phyloP scores from a whole-genome alignment of 768 basidiomycete genomes.

The Chalciporus chontae region DNA sequence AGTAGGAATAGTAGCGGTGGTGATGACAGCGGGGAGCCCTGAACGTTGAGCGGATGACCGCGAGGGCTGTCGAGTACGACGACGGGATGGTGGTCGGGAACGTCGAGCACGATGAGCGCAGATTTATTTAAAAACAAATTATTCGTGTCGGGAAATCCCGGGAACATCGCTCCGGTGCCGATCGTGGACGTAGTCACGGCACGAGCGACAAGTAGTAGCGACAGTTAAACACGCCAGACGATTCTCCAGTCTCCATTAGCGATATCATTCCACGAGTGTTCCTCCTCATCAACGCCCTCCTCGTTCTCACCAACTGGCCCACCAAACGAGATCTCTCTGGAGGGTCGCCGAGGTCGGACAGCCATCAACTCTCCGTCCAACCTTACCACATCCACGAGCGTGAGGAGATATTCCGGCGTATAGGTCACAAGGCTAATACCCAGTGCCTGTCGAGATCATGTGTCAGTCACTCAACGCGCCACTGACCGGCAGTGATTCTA shows the following conservation, averaged over 20 bases:
- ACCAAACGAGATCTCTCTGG: slow-evolving; percentile 26
- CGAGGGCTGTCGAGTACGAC: slow-evolving; percentile 1
- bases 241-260: slow-evolving; percentile 29
- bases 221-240: background rate
- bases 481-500: background rate
- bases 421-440: slow-evolving; percentile 56
- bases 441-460: slow-evolving; percentile 40
- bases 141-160: slow-evolving; percentile 20
- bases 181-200: background rate
- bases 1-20: background rate
- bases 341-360: slow-evolving; percentile 17
- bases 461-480: background rate
- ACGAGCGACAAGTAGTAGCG: background rate
- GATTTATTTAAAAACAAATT: slow-evolving; percentile 15
- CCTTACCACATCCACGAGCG: slow-evolving; percentile 38
- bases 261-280: slow-evolving; percentile 29
- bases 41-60: slow-evolving; percentile 3
- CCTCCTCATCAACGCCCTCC: slow-evolving; percentile 10
- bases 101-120: background rate
- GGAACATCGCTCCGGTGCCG: background rate
- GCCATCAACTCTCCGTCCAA: slow-evolving; percentile 10
- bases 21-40: slow-evolving; percentile 1
- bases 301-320: slow-evolving; percentile 23
- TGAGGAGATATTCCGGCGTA: slow-evolving; percentile 56
- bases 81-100: background rate